phyloP scores from a whole-genome alignment of 169 alveolate species.

The Babesia ovis region DNA sequence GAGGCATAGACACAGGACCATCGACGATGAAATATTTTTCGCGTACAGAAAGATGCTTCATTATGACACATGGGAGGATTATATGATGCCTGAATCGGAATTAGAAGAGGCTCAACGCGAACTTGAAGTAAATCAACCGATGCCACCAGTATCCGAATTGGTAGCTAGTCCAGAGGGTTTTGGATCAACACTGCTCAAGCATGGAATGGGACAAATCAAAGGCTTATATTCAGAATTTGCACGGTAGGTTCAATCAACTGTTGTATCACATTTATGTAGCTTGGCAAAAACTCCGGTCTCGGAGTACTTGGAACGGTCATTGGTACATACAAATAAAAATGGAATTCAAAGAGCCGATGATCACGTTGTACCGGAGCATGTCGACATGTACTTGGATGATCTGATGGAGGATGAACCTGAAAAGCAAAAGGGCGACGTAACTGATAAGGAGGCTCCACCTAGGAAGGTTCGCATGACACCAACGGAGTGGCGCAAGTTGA shows the following conservation, averaged over 20 bases:
- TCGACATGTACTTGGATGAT: slow-evolving; percentile 12
- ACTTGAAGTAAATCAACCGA: background rate
- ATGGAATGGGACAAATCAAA: slow-evolving; percentile 30
- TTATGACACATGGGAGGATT: slow-evolving; percentile 38
- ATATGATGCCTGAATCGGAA: slow-evolving; percentile 34
- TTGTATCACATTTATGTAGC: slow-evolving; percentile 1
- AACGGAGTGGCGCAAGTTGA: slow-evolving; percentile 60
- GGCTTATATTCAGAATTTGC: slow-evolving; percentile 22
- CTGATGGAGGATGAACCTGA: background rate
- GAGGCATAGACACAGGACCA: slow-evolving; percentile 56
- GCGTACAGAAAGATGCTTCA: slow-evolving; percentile 32
- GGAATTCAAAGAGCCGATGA: slow-evolving; percentile 20
- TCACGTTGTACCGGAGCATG: slow-evolving; percentile 5
- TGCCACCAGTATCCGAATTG: slow-evolving; percentile 52
- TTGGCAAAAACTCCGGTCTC: background rate
- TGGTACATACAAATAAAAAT: background rate
- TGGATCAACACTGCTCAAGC: background rate
- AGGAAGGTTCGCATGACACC: slow-evolving; percentile 35
- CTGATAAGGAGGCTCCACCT: slow-evolving; percentile 1
- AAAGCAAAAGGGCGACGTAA: slow-evolving; percentile 1
- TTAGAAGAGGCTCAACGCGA: background rate
- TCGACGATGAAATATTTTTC: slow-evolving; percentile 60
- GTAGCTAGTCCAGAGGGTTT: slow-evolving; percentile 35
- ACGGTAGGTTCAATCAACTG: slow-evolving; percentile 32
- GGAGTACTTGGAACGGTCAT: slow-evolving; percentile 4